Evolutionary conservation across 2,329 filamentous ascomycete species (phyloP), one percentile per base, ranked within the genome.

Genomic region (Clarireedia paspali): DNA sequence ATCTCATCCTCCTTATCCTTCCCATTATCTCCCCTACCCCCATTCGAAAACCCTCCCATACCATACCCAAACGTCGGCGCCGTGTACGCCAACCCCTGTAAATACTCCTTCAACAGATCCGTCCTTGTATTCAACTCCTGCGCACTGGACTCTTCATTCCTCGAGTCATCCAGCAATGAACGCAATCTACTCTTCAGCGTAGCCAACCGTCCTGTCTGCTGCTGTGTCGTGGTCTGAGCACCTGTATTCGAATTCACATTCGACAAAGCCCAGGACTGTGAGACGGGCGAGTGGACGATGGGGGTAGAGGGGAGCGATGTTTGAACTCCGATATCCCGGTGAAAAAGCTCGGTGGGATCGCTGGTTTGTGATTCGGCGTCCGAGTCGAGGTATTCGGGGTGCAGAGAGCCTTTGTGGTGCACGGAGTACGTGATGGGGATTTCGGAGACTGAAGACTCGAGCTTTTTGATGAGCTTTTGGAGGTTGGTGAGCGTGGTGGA

Each of bases 321-420:
- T 70, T 94, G 89, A 1, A 88, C 88, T 60, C 87, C 88, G 58
- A 89, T 80, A 67, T 94, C 89, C 47, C 88, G 82, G 70, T 91
- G 88, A 71, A 89, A 94, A 59, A 91, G 80, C 70, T 92, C 88
- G 1, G 85, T 84, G 1, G 89, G 88, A 63, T 86, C 83, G 40
- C 53, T 50, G 17, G 27, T 55, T 20, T 34, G 23, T 3, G 46
- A 50, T 15, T 26, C 10, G 59, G 80, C 79, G 26, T 77, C 78
- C 64, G 74, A 78, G n/a, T 69, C 70, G 45, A 69, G 60, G 10
- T 61, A 62, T 9, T 60, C 62, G 2, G 74, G 73, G 64, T 56
- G 34, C 65, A 46, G 51, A 53, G 59, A 59, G 26, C 30, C 30
- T 34, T 34, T 34, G 30, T 34, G 30, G 10, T 34, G 30, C 10